phyloP scores from a whole-genome alignment of 2,329 filamentous ascomycete species.

The Sclerotinia subarctica region DNA sequence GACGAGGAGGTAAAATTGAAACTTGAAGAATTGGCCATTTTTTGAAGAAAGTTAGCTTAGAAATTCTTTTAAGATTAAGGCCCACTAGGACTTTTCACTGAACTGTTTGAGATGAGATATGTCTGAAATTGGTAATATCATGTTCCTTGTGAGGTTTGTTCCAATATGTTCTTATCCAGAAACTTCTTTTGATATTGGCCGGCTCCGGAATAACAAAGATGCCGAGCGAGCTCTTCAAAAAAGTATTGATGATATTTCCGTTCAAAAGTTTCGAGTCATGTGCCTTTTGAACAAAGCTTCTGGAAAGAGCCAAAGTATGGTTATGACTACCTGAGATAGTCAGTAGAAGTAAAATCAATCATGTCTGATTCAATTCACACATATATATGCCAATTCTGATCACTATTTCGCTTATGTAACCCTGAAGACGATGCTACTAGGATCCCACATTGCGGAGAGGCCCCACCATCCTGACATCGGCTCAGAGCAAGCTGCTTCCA shows the following conservation, averaged over 20 bases:
- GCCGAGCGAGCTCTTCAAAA: background rate
- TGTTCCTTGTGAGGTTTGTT: background rate
- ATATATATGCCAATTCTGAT: background rate
- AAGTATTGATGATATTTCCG: background rate
- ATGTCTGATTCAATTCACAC: background rate
- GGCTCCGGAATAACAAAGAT: slow-evolving; percentile 11
- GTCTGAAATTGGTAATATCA: background rate
- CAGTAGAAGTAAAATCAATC: background rate
- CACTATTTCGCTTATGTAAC: background rate
- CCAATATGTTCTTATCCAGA: background rate
- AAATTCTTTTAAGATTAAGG: background rate
- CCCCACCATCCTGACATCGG: slow-evolving; percentile 12
- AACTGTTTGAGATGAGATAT: background rate
- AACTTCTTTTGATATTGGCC: slow-evolving; percentile 13
- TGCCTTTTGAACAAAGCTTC: too few species aligned
- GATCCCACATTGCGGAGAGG: slow-evolving; percentile 14
- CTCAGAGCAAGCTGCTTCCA: slow-evolving; percentile 9
- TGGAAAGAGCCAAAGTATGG: background rate
- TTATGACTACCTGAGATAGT: background rate
- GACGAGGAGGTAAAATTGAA: background rate
- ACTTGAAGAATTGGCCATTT: background rate
- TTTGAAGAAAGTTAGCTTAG: background rate
- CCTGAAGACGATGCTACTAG: background rate
- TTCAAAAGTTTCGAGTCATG: background rate
- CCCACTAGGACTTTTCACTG: slow-evolving; percentile 3